These are phyloP conservation scores for Sporisorium sorghi DNA, from an alignment of 1,284 basidiomycete genomes.

Conservation along the genomic window DNA sequence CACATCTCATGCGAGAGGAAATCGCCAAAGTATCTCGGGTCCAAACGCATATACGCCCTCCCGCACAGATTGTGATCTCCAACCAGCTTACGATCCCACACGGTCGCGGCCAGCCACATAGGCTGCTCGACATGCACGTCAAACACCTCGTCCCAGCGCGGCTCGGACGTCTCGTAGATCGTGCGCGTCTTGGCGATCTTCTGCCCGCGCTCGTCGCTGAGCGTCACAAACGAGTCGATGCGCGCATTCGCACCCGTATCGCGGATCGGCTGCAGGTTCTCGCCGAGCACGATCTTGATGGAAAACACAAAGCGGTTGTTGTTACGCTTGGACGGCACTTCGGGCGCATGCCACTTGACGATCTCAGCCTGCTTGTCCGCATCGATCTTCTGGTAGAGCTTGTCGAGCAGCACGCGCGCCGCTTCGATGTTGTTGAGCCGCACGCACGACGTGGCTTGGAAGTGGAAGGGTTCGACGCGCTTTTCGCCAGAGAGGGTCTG, in stretches of 20 bases:
- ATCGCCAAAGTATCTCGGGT: constrained; percentile 88
- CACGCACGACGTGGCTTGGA: constrained; percentile 86
- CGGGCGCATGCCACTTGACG: constrained; percentile 70
- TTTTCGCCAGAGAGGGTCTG: constrained; percentile 84
- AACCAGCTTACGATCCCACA: constrained; percentile 87
- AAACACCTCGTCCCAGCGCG: constrained; percentile 97
- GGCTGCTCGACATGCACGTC: constrained; percentile 84
- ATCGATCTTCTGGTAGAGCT: constrained; percentile 90
- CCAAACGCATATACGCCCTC: constrained; percentile 89
- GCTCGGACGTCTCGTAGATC: constrained; percentile 88
- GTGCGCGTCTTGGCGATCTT: constrained; percentile 94
- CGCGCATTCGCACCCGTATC: constrained; percentile 45
- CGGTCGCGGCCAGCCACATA: constrained; percentile 94
- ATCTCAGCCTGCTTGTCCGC: constrained; percentile 86
- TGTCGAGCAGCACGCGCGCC: constrained; percentile 88
- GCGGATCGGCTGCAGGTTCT: constrained; percentile 58
- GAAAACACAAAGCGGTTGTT: constrained; percentile 81
- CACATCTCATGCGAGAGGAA: constrained; percentile 90
- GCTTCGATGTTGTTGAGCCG: constrained; percentile 98
- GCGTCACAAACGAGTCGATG: constrained; percentile 89
- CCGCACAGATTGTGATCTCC: constrained; percentile 81
- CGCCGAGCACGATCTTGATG: constrained; percentile 83
- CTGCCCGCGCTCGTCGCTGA: constrained; percentile 90
- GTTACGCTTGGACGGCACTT: constrained; percentile 70
- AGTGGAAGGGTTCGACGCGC: constrained; percentile 92